Percentiles rank a stretch among this genome's conserved stretches.
phyloP scores from a whole-genome alignment of 1,139 yeast genomes.

The Saccharomycopsis phalli region DNA sequence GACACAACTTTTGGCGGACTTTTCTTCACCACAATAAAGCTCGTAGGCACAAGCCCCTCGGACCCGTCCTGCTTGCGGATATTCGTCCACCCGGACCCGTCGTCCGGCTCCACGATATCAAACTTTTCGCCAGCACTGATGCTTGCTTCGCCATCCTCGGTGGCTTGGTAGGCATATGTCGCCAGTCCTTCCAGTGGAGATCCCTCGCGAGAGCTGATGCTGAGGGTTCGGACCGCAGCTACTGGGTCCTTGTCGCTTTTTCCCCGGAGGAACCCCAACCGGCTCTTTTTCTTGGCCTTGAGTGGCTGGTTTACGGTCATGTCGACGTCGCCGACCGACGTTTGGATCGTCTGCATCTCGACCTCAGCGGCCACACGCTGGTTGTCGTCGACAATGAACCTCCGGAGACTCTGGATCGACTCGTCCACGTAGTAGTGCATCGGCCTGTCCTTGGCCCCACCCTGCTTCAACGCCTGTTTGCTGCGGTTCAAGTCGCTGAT shows the following conservation, averaged over 20 bases:
- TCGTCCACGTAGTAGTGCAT: constrained; percentile 32
- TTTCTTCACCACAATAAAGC: constrained; percentile 51
- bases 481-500: constrained; percentile 28
- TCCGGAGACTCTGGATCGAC: constrained; percentile 47
- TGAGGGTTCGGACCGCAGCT: constrained; percentile 10
- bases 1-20: constrained; percentile 74
- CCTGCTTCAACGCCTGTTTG: constrained; percentile 28
- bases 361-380: constrained; percentile 69
- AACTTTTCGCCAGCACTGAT: constrained; percentile 56
- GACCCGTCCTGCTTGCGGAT: constrained; percentile 37
- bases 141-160: constrained; percentile 68
- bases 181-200: constrained; percentile 40
- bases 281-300: constrained; percentile 41
- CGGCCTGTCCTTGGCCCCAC: constrained; percentile 24
- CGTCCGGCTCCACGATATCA: constrained; percentile 55
- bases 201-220: constrained; percentile 19
- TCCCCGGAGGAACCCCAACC: constrained; percentile 23
- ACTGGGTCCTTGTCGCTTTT: too few relatives aligned
- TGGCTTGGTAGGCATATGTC: constrained; percentile 57
- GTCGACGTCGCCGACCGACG: constrained; percentile 73
- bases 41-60: constrained; percentile 77
- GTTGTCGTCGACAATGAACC: constrained; percentile 68
- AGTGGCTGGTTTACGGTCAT: constrained; percentile 41
- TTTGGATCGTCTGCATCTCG: constrained; percentile 81
- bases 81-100: constrained; percentile 91